Evolutionary conservation across 768 basidiomycete genomes (phyloP), one percentile per base, ranked within the genome.

Genomic region (Mycena haematopus): DNA sequence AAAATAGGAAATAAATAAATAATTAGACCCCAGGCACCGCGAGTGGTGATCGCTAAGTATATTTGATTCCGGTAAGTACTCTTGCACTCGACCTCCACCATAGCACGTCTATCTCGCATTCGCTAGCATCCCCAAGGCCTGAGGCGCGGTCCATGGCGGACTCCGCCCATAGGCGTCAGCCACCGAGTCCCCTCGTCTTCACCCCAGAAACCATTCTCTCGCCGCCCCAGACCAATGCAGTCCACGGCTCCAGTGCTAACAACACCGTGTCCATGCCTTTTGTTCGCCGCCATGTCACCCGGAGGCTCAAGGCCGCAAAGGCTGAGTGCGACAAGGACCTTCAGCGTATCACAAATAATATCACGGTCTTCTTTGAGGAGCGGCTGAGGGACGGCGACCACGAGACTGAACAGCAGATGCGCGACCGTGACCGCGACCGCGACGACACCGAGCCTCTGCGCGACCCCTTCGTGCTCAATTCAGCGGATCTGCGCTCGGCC

Each of bases 311-410:
- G 79, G 91, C 90, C 4, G 95, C 96, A 60, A 99, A 99, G 81
- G 87, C 92, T 53, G 92, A 93, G 67, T 99, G 96, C 82, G 95
- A 99, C 85, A 92, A 92, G 81, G 95, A 97, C 76, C 86, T 99
- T 10, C 89, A 90, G 72, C 90, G 94, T 72, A 92, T 98, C 73
- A 94, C 96, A 62, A 90, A 93, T 77, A 93, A 89, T 63, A 95
- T 99, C 80, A 96, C 96, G 65, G 77, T 87, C 40, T 98, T 95
- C 77, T 96, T 97, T 69, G 96, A 99, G 78, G 91, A 95, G 72
- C 86, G 90, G 69, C 84, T 96, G 38, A 82, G 90, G 47, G 91
- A 93, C 66, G 86, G 83, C 56, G 89, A 93, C 74, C 82, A 86
- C 69, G 89, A 91, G 71, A 73, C 77, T 21, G 90, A 91, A 73